These are phyloP conservation scores for Leccinum fibrillosum DNA, from an alignment of 768 basidiomycete genomes.

Conservation along the genomic window DNA sequence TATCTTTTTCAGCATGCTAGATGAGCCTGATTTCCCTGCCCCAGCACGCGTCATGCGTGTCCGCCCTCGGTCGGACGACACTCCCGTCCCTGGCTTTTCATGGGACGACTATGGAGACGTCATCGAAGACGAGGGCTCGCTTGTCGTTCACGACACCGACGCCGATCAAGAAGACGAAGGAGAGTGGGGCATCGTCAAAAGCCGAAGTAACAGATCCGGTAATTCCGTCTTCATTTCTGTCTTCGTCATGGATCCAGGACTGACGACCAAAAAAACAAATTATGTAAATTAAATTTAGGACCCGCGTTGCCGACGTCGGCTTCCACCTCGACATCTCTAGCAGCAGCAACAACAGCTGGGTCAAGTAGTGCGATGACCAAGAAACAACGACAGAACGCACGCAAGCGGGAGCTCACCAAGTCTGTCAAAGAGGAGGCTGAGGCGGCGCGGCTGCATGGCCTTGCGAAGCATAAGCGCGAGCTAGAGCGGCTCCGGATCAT, in stretches of 20 bases:
- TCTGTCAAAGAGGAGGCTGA: conserved; percentile 55
- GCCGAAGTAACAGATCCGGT: conserved; percentile 43
- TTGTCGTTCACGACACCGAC: conserved; percentile 53
- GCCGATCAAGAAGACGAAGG: conserved; percentile 74
- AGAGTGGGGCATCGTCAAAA: conserved; percentile 73
- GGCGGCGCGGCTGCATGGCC: conserved; percentile 42
- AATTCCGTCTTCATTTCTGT: conserved; percentile 14
- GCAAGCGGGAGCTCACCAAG: conserved; percentile 55
- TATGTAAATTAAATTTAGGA: conserved; percentile 10
- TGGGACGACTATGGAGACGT: conserved; percentile 80
- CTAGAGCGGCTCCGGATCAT: conserved; percentile 52
- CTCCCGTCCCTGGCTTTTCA: conserved; percentile 62
- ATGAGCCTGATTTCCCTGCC: conserved; percentile 50
- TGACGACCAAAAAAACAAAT: not conserved
- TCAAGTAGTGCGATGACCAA: conserved; percentile 43
- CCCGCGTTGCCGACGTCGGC: conserved; percentile 7
- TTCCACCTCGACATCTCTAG: conserved; percentile 23
- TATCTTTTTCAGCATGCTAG: conserved; percentile 51
- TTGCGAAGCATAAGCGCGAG: conserved; percentile 60
- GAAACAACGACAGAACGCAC: conserved; percentile 67
- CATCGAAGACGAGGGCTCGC: conserved; percentile 32
- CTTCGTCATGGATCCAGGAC: not conserved
- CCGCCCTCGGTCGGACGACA: conserved; percentile 51
- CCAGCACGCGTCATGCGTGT: conserved; percentile 71
- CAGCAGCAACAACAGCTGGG: conserved; percentile 31